Percentiles rank a stretch among this genome's conserved stretches.
Evolutionary conservation across 805 yeast species (phyloP).

Genomic region (Candida silvatica): DNA sequence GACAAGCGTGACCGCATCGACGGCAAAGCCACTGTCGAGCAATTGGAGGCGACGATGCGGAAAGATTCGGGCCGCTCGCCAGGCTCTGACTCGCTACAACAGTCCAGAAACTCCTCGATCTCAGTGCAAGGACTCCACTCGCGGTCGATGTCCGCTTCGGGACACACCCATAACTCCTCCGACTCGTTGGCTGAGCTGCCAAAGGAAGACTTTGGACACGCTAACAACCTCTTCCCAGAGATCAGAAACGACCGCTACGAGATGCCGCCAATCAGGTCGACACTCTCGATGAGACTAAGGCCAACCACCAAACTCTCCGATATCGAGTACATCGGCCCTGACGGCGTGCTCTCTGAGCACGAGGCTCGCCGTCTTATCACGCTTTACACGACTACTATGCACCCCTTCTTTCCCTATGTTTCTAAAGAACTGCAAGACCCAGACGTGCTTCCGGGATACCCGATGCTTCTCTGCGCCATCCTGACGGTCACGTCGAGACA

Average conservation of each 20-base stretch:
- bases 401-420: conserved; percentile 84
- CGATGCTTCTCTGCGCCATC: conserved; percentile 72
- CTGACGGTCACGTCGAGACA: conserved; percentile 76
- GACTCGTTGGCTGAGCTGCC: conserved; percentile 9
- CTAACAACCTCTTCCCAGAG: conserved; percentile 14
- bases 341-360: conserved; percentile 43
- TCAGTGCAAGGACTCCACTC: too few species aligned
- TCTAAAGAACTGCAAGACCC: conserved; percentile 67
- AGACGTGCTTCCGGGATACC: conserved; percentile 62
- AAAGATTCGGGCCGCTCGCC: background rate
- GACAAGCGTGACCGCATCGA: conserved; percentile 56
- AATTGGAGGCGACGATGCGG: conserved; percentile 26
- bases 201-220: conserved; percentile 22
- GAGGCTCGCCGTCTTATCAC: conserved; percentile 53
- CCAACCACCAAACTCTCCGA: conserved; percentile 42
- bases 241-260: conserved; percentile 21
- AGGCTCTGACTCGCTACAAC: background rate
- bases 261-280: conserved; percentile 36
- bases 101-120: background rate
- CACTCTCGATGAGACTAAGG: conserved; percentile 34
- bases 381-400: conserved; percentile 67
- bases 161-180: background rate
- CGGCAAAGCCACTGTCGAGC: conserved; percentile 40
- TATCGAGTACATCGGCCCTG: conserved; percentile 56
- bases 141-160: too few species aligned